These are phyloP conservation scores for Irpex sp. DNA, from an alignment of 1,284 basidiomycete genomes.

Conservation along the genomic window DNA sequence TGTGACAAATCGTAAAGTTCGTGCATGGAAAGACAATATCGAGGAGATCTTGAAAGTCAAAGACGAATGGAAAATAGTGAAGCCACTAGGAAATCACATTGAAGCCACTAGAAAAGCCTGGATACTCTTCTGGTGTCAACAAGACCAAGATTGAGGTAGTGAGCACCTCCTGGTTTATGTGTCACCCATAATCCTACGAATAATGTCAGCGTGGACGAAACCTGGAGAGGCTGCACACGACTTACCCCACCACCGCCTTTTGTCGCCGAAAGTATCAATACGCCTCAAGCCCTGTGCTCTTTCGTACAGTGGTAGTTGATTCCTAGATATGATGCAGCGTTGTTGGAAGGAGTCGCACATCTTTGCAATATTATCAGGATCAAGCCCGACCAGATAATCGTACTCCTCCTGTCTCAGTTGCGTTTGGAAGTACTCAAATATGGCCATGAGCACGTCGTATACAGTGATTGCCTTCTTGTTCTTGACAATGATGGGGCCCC, in stretches of 20 bases:
- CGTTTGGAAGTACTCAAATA: constrained; percentile 4
- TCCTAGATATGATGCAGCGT: neutral
- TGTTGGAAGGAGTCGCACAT: neutral
- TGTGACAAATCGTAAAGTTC: too few species aligned
- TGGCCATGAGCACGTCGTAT: neutral
- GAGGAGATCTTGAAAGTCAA: neutral
- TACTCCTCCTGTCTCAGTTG: constrained; percentile 1
- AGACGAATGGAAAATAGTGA: neutral
- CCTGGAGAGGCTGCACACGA: neutral
- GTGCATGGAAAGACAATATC: neutral
- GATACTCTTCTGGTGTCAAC: neutral
- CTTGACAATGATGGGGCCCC: constrained; percentile 6
- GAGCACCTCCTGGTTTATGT: neutral
- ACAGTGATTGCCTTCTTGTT: neutral
- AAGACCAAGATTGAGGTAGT: neutral
- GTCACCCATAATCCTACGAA: neutral
- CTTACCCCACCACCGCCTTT: constrained; percentile 8
- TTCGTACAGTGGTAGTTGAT: neutral
- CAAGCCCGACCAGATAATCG: neutral
- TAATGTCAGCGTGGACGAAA: neutral
- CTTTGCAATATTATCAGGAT: neutral
- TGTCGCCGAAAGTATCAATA: constrained; percentile 4
- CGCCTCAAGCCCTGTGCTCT: constrained; percentile 3
- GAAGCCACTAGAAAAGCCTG: neutral
- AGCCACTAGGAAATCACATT: neutral